Conservation (phyloP, 1,139 yeast genomes). For the Yamadazyma taylorii region DNA sequence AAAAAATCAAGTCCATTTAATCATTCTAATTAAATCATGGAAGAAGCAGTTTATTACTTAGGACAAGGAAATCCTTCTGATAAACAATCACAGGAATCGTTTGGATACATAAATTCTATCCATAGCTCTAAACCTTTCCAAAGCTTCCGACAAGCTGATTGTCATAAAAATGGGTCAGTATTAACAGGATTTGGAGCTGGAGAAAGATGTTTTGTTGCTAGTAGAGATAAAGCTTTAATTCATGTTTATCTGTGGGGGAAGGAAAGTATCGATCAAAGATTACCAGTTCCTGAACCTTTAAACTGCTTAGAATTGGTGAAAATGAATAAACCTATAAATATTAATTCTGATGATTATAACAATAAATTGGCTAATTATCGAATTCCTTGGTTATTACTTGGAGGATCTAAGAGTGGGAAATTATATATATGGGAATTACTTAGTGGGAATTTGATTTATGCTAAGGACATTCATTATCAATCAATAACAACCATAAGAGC, state of each 20-base stretch:
- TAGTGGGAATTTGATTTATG: slow-evolving; percentile 75
- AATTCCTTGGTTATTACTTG: slow-evolving; percentile 69
- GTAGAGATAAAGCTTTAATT: slow-evolving; percentile 67
- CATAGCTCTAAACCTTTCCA: slow-evolving; percentile 53
- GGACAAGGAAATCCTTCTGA: slow-evolving; percentile 52
- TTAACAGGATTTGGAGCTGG: slow-evolving; percentile 45
- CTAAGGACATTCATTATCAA: slow-evolving; percentile 85
- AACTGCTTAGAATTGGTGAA: slow-evolving; percentile 54
- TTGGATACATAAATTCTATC: slow-evolving; percentile 49
- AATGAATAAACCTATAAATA: slow-evolving; percentile 25
- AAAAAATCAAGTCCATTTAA: no score
- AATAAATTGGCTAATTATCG: slow-evolving; percentile 33
- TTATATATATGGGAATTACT: slow-evolving; percentile 81
- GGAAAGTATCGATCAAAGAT: slow-evolving; percentile 79
- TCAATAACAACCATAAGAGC: slow-evolving; percentile 59
- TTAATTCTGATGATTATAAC: slow-evolving; percentile 2
- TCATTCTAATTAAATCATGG: no score
- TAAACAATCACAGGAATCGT: slow-evolving; percentile 46
- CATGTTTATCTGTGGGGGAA: slow-evolving; percentile 75
- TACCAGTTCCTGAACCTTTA: slow-evolving; percentile 83
- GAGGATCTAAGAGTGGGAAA: slow-evolving; percentile 71
- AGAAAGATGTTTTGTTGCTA: slow-evolving; percentile 59
- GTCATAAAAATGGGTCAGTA: slow-evolving; percentile 46
- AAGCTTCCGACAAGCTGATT: slow-evolving; percentile 56
- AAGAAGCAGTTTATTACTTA: slow-evolving; percentile 58